phyloP scores from a whole-genome alignment of 75 land plant genomes.

The Cupressus sempervirens region DNA sequence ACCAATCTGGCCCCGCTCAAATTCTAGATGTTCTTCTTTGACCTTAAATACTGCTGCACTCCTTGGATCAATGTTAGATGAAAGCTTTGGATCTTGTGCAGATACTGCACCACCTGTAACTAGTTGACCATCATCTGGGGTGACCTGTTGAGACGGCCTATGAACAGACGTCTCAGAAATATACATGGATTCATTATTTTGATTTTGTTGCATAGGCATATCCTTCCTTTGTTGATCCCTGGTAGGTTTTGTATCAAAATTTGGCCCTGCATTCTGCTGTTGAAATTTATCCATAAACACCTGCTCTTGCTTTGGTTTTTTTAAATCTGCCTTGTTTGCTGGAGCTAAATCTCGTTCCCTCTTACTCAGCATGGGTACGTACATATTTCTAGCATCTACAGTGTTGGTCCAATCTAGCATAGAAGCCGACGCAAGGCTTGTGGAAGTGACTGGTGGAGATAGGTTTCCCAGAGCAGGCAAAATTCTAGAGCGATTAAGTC shows the following conservation, averaged over 20 bases:
- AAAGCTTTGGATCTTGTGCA: conserved; percentile 28
- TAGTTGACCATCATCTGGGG: conserved; percentile 11
- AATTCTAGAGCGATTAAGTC: conserved; percentile 18
- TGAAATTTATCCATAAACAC: conserved; percentile 31
- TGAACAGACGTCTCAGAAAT: conserved; percentile 30
- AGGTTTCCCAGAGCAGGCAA: conserved; percentile 38
- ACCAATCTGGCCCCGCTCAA: conserved; percentile 7
- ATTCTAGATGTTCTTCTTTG: conserved; percentile 52
- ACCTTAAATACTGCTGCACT: conserved; percentile 19
- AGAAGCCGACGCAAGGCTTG: conserved; percentile 20
- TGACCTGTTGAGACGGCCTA: conserved; percentile 31
- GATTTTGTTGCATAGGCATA: conserved; percentile 30
- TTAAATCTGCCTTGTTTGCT: conserved; percentile 29
- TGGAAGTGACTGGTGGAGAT: conserved; percentile 16
- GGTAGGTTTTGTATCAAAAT: conserved; percentile 23
- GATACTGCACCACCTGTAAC: conserved; percentile 24
- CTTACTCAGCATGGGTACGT: conserved; percentile 41
- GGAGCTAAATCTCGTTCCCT: conserved; percentile 58
- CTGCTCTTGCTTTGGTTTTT: conserved; percentile 40
- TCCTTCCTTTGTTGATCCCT: conserved; percentile 58
- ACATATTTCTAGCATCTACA: conserved; percentile 22
- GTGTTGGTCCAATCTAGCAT: conserved; percentile 36
- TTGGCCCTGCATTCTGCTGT: conserved; percentile 39
- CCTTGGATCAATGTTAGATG: conserved; percentile 42
- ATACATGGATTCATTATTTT: conserved; percentile 33